Evolutionary conservation across 495 filamentous ascomycete species (phyloP), one percentile per base, ranked within the genome.

Genomic region (Neurospora discreta): DNA sequence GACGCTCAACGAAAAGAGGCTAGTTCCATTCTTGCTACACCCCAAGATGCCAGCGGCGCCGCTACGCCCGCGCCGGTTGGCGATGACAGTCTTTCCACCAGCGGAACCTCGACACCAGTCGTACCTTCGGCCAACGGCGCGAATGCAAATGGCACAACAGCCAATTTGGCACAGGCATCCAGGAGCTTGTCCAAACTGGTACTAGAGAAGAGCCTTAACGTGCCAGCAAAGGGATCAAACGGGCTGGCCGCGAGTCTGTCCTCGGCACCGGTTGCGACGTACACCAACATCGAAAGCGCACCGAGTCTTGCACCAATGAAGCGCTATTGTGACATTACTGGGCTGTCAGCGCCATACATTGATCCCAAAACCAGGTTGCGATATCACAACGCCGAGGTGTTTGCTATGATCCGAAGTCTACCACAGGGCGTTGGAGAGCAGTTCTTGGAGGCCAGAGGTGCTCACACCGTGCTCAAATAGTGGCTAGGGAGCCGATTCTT

Each of bases 281-380:
- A 97, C 79, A 95, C 93, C 13, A 97, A 97, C 77, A 95, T 99
- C 75, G 94, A 97, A 75, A 91, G 91, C 18, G 93, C 95, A 3
- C 95, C 96, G 16, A 92, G 90, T 46, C 81, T 97, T 40, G 90
- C 90, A 20, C 88, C 91, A 74, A 84, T 90, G 76, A 92, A 87
- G 75, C 90, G 90, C 72, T 98, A 98, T 81, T 98, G 96, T 84
- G 96, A 98, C 80, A 87, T 98, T 78, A 98, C 95, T 8, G 96
- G 96, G 23, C 81, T 98, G 74, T 87, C 92, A 13, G 93, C 93
- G 20, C 89, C 90, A 20, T 99, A 99, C 73, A 90, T 92, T 11
- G 95, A 98, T 77, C 95, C 95, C 9, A 98, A 98, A 84, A 95
- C 93, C 15, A 87, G 94, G 68, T 80, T 99, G 74, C 85, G 94